A percentile compares a stretch with the other conserved stretches of the same genome.
Conservation (phyloP, 306 rosid species). For the barrel medic (Medicago truncatula) region DNA sequence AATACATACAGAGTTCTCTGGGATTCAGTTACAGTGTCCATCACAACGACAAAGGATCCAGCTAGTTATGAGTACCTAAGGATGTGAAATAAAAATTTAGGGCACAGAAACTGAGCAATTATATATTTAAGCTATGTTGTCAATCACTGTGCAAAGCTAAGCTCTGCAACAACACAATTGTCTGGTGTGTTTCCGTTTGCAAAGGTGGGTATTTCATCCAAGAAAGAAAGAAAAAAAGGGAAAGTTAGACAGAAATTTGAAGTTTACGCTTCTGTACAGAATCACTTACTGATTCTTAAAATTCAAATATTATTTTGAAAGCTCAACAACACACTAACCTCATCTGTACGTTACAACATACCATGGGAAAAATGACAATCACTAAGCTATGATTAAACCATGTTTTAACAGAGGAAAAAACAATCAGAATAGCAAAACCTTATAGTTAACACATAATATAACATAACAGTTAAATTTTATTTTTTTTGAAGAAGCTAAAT, state of each 20-base stretch:
- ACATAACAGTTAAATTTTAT: neutral
- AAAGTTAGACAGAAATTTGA: too few species aligned
- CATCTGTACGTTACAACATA: neutral
- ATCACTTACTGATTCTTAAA: too few species aligned
- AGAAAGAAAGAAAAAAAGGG: too few species aligned
- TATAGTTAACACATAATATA: neutral
- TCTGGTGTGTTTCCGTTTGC: neutral
- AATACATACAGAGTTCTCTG: slow-evolving; percentile 68
- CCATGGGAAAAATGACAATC: neutral
- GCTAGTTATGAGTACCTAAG: slow-evolving; percentile 86
- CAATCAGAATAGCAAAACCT: neutral
- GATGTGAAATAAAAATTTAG: neutral
- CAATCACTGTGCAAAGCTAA: neutral
- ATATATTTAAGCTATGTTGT: neutral
- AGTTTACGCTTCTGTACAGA: too few species aligned
- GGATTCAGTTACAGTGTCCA: slow-evolving; percentile 52
- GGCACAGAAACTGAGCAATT: slow-evolving; percentile 5
- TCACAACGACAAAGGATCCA: slow-evolving; percentile 41
- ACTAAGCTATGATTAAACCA: neutral
- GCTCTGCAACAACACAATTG: neutral
- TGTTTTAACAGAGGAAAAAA: neutral
- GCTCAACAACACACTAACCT: neutral
- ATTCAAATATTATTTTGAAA: too few species aligned
- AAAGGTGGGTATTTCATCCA: too few species aligned
- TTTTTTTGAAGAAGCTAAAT: too few species aligned